phyloP scores from a whole-genome alignment of 495 filamentous ascomycete genomes.

The Hypoxylon rickii region DNA sequence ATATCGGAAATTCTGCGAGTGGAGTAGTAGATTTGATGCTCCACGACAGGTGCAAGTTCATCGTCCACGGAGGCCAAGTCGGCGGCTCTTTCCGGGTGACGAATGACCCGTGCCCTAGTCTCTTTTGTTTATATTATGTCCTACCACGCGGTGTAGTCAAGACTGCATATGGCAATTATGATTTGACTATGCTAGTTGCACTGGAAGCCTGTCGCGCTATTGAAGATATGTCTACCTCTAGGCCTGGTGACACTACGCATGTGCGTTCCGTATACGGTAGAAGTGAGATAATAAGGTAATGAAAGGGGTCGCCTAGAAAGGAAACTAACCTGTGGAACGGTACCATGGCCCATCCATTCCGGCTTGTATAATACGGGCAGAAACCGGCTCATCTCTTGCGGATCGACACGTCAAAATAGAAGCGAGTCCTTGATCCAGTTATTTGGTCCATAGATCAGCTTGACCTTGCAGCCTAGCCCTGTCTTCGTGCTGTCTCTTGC shows the following conservation, averaged over 20 bases:
- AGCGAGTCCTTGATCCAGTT: conserved; percentile 17
- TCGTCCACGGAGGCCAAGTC: conserved; percentile 13
- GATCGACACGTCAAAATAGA: conserved; percentile 14
- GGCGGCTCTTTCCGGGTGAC: conserved; percentile 5
- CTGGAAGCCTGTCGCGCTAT: conserved; percentile 7
- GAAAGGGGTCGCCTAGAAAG: neutral
- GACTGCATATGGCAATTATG: neutral
- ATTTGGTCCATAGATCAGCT: conserved; percentile 23
- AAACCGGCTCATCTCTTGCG: conserved; percentile 7
- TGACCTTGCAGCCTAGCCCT: neutral
- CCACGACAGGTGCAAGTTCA: conserved; percentile 19
- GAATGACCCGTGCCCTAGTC: neutral
- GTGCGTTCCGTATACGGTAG: no score
- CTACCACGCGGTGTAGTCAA: conserved; percentile 8
- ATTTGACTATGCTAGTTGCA: conserved; percentile 19
- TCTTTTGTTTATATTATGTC: conserved; percentile 6
- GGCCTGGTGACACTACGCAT: conserved; percentile 11
- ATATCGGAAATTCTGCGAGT: conserved; percentile 13
- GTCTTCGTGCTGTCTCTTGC: conserved; percentile 3
- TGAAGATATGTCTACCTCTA: neutral
- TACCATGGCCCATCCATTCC: conserved; percentile 3
- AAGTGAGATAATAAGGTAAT: neutral
- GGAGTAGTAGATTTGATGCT: conserved; percentile 16
- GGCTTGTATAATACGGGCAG: conserved; percentile 24
- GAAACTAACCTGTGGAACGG: neutral